Percentiles rank a stretch among this genome's conserved stretches.
These are phyloP conservation scores for Chalara sp. DNA, from an alignment of 2,329 filamentous ascomycete genomes.

Conservation along the genomic window DNA sequence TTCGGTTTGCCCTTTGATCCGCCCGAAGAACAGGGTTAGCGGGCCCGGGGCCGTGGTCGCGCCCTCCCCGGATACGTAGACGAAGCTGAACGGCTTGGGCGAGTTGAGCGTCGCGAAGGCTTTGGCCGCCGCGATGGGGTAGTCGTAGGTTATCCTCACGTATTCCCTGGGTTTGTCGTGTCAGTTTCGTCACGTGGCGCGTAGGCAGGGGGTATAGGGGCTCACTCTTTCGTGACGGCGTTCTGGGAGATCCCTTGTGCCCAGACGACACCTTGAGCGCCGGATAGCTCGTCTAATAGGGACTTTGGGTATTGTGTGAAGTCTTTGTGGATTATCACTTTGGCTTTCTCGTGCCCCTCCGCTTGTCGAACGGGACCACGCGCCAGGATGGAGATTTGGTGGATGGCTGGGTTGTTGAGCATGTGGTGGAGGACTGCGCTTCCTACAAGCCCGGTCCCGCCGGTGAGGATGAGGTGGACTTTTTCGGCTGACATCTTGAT, in stretches of 20 bases:
- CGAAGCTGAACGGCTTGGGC: conserved; percentile 54
- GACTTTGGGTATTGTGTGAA: conserved; percentile 53
- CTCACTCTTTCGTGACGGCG: conserved; percentile 51
- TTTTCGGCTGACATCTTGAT: conserved; percentile 30
- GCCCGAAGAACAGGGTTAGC: conserved; percentile 51
- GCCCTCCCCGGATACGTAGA: conserved; percentile 56
- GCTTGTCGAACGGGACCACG: conserved; percentile 58
- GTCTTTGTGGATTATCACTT: conserved; percentile 62
- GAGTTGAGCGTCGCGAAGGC: conserved; percentile 46
- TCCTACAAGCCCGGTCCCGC: conserved; percentile 62
- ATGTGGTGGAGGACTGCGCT: conserved; percentile 55
- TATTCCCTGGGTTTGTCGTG: conserved; percentile 43
- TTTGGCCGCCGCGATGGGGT: conserved; percentile 54
- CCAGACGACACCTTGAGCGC: conserved; percentile 66
- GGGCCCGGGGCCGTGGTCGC: conserved; percentile 49
- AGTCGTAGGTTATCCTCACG: conserved; percentile 60
- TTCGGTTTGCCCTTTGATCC: conserved; percentile 64
- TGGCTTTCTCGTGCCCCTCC: conserved; percentile 52
- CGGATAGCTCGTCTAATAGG: conserved; percentile 52
- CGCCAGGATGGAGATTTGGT: conserved; percentile 61
- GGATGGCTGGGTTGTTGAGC: conserved; percentile 44
- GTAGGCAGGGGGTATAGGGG: conserved; percentile 3
- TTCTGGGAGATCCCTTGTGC: conserved; percentile 60
- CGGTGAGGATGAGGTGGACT: conserved; percentile 55
- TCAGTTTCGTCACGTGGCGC: not conserved